Percentiles rank a stretch among this genome's conserved stretches.
Evolutionary conservation across 257 asterid genomes (phyloP).

Genomic region (Voacanga thouarsii): DNA sequence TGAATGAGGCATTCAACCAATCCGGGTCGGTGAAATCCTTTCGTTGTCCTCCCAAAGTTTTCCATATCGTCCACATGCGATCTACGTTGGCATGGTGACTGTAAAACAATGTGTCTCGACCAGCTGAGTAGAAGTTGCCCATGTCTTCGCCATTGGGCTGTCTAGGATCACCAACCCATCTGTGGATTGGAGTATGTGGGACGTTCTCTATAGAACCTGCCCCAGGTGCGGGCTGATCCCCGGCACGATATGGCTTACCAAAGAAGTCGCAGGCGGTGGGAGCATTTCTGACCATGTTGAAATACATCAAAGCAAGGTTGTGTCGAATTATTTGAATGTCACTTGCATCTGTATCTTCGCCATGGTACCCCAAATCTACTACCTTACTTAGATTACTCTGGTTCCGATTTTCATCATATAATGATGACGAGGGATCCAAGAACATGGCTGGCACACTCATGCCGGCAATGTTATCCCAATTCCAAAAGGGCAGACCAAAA

Average conservation of each 20-base stretch:
- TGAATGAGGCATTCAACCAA: conserved; percentile 45
- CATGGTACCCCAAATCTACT: conserved; percentile 12
- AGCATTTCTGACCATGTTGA: conserved; percentile 21
- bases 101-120: conserved; percentile 48
- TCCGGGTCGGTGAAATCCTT: conserved; percentile 36
- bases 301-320: conserved; percentile 22
- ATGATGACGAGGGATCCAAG: neutral
- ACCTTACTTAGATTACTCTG: neutral
- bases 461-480: conserved; percentile 28
- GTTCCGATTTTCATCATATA: conserved; percentile 22
- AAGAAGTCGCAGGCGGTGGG: neutral
- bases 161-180: conserved; percentile 18
- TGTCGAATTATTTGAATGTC: neutral
- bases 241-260: conserved; percentile 16
- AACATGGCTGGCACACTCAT: conserved; percentile 25
- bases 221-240: conserved; percentile 10
- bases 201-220: conserved; percentile 19
- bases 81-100: conserved; percentile 64
- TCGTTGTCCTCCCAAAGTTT: conserved; percentile 20
- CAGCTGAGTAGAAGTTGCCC: conserved; percentile 21
- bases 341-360: neutral
- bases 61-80: conserved; percentile 66
- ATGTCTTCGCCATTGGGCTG: conserved; percentile 15
- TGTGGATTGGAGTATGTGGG: conserved; percentile 25
- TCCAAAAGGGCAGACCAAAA: conserved; percentile 25